phyloP scores from a whole-genome alignment of 2,329 filamentous ascomycete species.

The Pestalotiopsis sp. region DNA sequence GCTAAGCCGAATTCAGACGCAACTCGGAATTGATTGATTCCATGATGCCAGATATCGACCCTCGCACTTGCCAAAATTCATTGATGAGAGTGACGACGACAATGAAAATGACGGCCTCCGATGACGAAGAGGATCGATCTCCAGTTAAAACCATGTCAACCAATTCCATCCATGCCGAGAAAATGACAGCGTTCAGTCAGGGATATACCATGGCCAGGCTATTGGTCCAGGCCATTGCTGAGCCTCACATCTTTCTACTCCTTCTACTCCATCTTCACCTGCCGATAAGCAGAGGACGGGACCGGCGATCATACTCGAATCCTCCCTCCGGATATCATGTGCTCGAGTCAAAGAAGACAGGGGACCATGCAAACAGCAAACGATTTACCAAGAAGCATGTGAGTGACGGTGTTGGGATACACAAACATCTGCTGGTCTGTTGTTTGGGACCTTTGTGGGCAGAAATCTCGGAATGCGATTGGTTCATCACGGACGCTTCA shows the following conservation, averaged over 20 bases:
- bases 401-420: neutral
- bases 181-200: neutral
- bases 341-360: neutral
- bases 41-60: no score
- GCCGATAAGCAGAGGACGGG: neutral
- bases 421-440: neutral
- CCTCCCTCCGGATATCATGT: neutral
- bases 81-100: no score
- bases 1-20: neutral
- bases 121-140: no score
- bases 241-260: neutral
- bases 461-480: neutral
- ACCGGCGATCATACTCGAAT: neutral
- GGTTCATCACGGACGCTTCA: slow-evolving; percentile 6
- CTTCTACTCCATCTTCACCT: neutral
- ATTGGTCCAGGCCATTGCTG: neutral
- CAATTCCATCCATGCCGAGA: no score
- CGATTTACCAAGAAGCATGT: neutral
- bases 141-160: no score
- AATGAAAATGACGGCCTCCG: no score
- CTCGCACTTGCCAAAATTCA: no score
- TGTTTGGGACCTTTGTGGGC: neutral
- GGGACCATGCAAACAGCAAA: neutral
- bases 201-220: neutral
- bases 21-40: no score